Evolutionary conservation across 768 basidiomycete species (phyloP), one percentile per base, ranked within the genome.

Genomic region (Lentinus brumalis): DNA sequence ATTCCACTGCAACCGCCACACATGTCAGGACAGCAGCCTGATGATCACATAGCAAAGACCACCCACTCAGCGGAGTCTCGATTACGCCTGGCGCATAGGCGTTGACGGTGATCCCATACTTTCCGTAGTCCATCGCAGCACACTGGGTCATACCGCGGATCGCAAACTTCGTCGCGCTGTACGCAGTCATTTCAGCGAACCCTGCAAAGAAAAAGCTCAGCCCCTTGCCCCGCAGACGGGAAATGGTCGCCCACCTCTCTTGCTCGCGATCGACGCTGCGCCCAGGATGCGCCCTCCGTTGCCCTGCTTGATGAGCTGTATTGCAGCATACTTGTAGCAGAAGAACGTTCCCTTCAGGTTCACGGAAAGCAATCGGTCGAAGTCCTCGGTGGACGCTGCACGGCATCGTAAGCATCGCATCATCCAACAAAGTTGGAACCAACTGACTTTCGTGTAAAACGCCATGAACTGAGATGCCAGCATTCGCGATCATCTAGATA

Each of bases 271-370:
- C 15, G 62, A 61, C 7, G 57, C 41, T 0, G 62, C 65, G 31
- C 78, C 80, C 56, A 80, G 71, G 1, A 79, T 76, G 4, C 78
- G 58, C 0, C 79, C 77, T 0, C 78, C 76, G 1, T 63, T 63
- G 0, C 78, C 77, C 64, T 77, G 79, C 42, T 67, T 63, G 55
- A 80, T 69, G 76, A 80, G 75, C 56, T 78, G 72, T 16, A 56
- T 14, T 4, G 73, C 77, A 5, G 78, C 78, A 30, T 75, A 70
- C 57, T 77, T 76, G 69, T 77, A 80, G 61, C 74, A 76, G n/a
- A 77, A 65, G 59, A 79, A 76, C 4, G 68, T 47, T 2, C 75
- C 74, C 3, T 72, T 66, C 0, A 67, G 69, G 51, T 80, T 79
- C 53, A 77, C 63, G 21, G 46, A 50, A 51, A 75, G 64, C 3